Evolutionary conservation across 2,329 filamentous ascomycete species (phyloP), one percentile per base, ranked within the genome.

Genomic region (Neophaeococcomyces mojaviensis): DNA sequence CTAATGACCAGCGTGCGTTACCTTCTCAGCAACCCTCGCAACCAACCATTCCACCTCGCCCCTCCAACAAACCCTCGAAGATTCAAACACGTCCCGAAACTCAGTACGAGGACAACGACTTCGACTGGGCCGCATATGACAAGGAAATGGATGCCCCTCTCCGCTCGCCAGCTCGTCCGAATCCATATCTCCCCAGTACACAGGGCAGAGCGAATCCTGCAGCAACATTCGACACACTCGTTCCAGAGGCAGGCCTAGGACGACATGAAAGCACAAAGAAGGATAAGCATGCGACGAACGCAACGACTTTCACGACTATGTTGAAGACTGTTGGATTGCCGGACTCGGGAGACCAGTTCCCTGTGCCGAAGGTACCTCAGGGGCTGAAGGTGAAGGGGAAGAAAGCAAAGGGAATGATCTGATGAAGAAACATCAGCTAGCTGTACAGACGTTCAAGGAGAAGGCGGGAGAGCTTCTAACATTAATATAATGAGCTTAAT

Each of bases 301-400:
- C 28, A 22, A 57, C 55, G 10, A 54, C 51, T 2, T 57, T 57
- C 38, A 57, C 55, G 2, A 52, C 53, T 20, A 54, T 57, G 55
- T 42, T 57, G 46, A 49, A 50, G 22, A 51, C 50, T 18, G 49
- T 50, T 16, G 52, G 52, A 15, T 55, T 55, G n/a, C 55, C 55
- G 9, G 55, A 57, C 39, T 44, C 51, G 2, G 45, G 37, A 15
- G 46, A 53, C 19, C 42, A 50, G 15, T 31, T 41, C 36, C 42
- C 24, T 28, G 24, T 28, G 24, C 24, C 24, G 24, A 44, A 44
- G 33, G 41, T 44, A 13, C 15, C 15, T 10, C 7, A 34, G 39
- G 18, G 33, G 39, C 9, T 16, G n/a, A 41, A 41, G 28, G 39
- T n/a, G 18, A 44, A 44, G 15, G 32, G 40, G 31, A 43, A 44